Evolutionary conservation across 148 eudicot species (phyloP).

Genomic region (Silene conica): DNA sequence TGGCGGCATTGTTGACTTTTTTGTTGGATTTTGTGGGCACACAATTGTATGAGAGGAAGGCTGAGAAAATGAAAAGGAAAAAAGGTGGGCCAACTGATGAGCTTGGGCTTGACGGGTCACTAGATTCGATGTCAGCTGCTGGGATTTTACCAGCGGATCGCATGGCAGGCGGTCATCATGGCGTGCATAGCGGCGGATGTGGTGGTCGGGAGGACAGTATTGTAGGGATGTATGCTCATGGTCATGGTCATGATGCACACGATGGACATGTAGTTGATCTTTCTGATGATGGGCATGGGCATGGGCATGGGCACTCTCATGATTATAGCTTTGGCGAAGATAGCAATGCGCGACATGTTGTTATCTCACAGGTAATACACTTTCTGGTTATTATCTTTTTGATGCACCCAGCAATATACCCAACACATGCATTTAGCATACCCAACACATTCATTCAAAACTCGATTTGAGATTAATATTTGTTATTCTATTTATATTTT

Average conservation of each 20-base stretch:
- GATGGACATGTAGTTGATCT: conserved; percentile 36
- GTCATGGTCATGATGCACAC: conserved; percentile 41
- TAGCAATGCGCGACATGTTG: conserved; percentile 53
- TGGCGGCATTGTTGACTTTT: conserved; percentile 69
- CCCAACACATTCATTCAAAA: no score
- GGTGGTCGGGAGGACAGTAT: conserved; percentile 78
- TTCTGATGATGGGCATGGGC: conserved; percentile 23
- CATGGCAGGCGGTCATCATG: conserved; percentile 19
- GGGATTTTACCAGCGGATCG: conserved; percentile 42
- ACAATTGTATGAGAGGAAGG: conserved; percentile 78
- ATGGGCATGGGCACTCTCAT: conserved; percentile 33
- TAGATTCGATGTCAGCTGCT: conserved; percentile 37
- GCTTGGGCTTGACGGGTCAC: conserved; percentile 29
- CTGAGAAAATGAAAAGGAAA: conserved; percentile 38
- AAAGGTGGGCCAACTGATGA: conserved; percentile 16
- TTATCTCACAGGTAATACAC: conserved; percentile 75
- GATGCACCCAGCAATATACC: not conserved
- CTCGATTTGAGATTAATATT: not conserved
- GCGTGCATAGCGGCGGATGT: conserved; percentile 34
- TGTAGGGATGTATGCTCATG: conserved; percentile 85
- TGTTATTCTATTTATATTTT: not conserved
- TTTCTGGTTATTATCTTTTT: not conserved
- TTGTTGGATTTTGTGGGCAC: conserved; percentile 82
- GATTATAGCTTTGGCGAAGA: conserved; percentile 44
- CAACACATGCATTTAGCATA: no score